These are phyloP conservation scores for Neckera pumila DNA, from an alignment of 225 moss, liverwort and hornwort species.

Conservation along the genomic window DNA sequence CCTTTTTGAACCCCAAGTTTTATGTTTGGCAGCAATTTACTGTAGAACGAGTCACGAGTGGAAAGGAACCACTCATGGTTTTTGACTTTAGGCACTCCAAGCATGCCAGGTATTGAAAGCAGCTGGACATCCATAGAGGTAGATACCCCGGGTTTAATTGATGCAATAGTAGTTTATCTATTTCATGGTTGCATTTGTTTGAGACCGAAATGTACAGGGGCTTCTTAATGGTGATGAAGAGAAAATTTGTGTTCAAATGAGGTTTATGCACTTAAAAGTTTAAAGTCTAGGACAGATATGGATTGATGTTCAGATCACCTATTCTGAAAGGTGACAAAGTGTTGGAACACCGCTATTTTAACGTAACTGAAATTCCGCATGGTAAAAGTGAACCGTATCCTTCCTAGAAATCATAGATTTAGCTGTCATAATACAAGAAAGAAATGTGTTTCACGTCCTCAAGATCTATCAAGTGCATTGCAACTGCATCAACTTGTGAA, in stretches of 20 bases:
- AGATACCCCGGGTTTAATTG: background rate
- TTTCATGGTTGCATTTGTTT: background rate
- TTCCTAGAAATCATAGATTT: background rate
- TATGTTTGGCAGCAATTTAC: too few species aligned
- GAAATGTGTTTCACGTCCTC: background rate
- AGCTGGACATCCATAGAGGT: background rate
- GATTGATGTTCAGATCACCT: background rate
- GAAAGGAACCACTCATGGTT: background rate
- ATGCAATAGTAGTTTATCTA: background rate
- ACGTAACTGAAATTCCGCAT: background rate
- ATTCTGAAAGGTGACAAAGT: background rate
- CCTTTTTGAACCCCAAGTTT: background rate
- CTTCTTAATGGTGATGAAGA: background rate
- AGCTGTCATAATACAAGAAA: background rate
- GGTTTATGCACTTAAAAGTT: background rate
- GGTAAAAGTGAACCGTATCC: background rate
- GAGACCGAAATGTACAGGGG: background rate
- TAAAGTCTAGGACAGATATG: background rate
- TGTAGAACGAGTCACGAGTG: too few species aligned
- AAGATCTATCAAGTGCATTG: background rate
- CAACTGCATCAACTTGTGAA: background rate
- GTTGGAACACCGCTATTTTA: background rate
- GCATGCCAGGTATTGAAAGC: background rate
- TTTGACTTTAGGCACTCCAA: background rate
- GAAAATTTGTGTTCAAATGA: background rate